A percentile compares a stretch with the other conserved stretches of the same genome.
These are phyloP conservation scores for Fusarium sp. DNA, from an alignment of 2,329 filamentous ascomycete species.

Conservation along the genomic window DNA sequence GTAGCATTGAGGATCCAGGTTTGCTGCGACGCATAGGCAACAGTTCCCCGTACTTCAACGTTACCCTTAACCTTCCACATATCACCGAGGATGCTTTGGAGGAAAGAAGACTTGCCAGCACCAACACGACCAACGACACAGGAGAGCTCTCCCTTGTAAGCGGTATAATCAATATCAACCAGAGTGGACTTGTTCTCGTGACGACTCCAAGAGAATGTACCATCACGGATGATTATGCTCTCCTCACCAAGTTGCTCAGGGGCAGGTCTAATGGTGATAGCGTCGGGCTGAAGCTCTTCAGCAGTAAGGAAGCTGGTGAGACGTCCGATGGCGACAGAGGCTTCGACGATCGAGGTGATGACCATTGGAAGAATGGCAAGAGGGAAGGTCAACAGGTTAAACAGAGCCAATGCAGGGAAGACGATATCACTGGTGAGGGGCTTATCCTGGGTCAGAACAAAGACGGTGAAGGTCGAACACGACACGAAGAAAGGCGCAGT, in stretches of 20 bases:
- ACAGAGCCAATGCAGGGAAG: constrained; percentile 89
- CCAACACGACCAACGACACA: constrained; percentile 97
- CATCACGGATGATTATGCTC: constrained; percentile 82
- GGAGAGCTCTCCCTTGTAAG: constrained; percentile 90
- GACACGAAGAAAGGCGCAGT: constrained; percentile 98
- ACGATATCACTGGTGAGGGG: constrained; percentile 94
- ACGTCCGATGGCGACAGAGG: constrained; percentile 88
- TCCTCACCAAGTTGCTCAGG: constrained; percentile 85
- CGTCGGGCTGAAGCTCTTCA: constrained; percentile 89
- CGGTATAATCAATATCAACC: constrained; percentile 85
- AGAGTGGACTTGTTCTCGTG: constrained; percentile 77
- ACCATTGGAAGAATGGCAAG: constrained; percentile 96
- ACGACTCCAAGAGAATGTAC: constrained; percentile 94
- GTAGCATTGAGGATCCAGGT: constrained; percentile 98
- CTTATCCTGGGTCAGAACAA: constrained; percentile 82
- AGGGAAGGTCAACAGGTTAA: constrained; percentile 96
- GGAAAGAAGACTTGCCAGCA: constrained; percentile 90
- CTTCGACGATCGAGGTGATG: constrained; percentile 95
- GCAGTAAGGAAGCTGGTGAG: constrained; percentile 85
- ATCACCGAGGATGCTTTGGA: constrained; percentile 89
- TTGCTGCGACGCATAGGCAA: constrained; percentile 92
- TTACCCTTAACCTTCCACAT: constrained; percentile 88
- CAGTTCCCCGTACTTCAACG: constrained; percentile 81
- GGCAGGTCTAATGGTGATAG: constrained; percentile 74
- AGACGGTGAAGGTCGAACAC: constrained; percentile 94